Evolutionary conservation across 352 stramenopile species (phyloP).

Genomic region (Phytophthora uliginosa): DNA sequence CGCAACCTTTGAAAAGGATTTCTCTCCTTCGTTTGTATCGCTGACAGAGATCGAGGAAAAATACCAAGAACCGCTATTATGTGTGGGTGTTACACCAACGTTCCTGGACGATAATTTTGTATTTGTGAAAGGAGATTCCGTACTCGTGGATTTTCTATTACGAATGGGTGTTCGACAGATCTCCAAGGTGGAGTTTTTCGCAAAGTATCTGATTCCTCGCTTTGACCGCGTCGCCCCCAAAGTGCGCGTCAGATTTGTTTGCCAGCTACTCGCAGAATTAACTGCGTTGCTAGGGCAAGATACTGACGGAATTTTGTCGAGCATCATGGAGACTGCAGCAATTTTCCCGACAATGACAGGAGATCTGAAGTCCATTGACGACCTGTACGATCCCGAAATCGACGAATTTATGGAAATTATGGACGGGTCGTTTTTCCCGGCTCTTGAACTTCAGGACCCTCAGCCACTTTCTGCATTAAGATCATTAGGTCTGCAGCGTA

Average conservation of each 20-base stretch:
- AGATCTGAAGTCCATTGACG: constrained; percentile 62
- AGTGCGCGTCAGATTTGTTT: constrained; percentile 52
- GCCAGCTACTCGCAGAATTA: constrained; percentile 56
- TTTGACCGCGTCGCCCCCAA: constrained; percentile 44
- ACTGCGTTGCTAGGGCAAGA: constrained; percentile 50
- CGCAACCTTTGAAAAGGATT: constrained; percentile 20
- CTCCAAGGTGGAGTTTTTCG: constrained; percentile 63
- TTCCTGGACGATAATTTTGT: constrained; percentile 67
- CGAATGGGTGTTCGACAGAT: constrained; percentile 45
- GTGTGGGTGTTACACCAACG: constrained; percentile 50
- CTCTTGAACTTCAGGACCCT: constrained; percentile 62
- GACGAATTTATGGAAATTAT: constrained; percentile 77
- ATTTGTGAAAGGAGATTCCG: constrained; percentile 51
- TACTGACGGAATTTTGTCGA: constrained; percentile 46
- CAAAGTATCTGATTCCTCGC: constrained; percentile 59
- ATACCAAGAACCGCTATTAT: constrained; percentile 38
- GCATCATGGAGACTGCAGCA: constrained; percentile 52
- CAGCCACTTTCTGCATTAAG: constrained; percentile 64
- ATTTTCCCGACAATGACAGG: constrained; percentile 73
- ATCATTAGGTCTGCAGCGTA: constrained; percentile 72
- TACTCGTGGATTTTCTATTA: constrained; percentile 39
- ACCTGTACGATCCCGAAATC: constrained; percentile 82
- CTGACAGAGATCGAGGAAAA: constrained; percentile 26
- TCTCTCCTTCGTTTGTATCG: constrained; percentile 41
- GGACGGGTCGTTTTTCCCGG: constrained; percentile 76